phyloP scores from a whole-genome alignment of 495 filamentous ascomycete genomes.

The Niebla homalea region DNA sequence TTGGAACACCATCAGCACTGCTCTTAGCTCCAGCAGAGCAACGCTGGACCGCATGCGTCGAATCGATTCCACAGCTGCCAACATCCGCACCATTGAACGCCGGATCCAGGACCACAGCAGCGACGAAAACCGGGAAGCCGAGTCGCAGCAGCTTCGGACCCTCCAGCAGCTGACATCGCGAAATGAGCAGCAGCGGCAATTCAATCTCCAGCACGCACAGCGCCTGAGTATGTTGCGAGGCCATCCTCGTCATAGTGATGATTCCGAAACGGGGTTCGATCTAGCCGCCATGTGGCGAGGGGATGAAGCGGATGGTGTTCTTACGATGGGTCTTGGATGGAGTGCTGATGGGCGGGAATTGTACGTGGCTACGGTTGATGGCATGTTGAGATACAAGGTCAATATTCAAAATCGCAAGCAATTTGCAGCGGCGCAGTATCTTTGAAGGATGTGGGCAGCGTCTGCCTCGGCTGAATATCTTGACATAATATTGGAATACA shows the following conservation, averaged over 20 bases:
- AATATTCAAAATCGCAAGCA: slow-evolving; percentile 52
- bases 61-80: not conserved
- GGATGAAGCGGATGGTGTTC: slow-evolving; percentile 23
- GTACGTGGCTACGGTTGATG: slow-evolving; percentile 41
- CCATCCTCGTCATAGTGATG: not conserved
- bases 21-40: slow-evolving; percentile 23
- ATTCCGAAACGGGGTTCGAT: slow-evolving; percentile 4
- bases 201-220: slow-evolving; percentile 1
- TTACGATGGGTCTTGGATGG: slow-evolving; percentile 58
- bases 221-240: not conserved
- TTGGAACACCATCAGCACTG: slow-evolving; percentile 33
- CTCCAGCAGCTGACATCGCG: not conserved
- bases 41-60: slow-evolving; percentile 10
- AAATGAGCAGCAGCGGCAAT: slow-evolving; percentile 3
- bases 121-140: not conserved
- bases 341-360: slow-evolving; percentile 53
- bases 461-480: too few species aligned
- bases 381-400: slow-evolving; percentile 60
- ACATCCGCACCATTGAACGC: not conserved
- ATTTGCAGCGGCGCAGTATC: slow-evolving; percentile 45
- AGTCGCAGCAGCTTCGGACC: not conserved
- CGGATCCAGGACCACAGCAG: not conserved
- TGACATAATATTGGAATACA: not conserved
- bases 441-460: slow-evolving; percentile 22
- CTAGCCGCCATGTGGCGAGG: slow-evolving; percentile 14